A percentile compares a stretch with the other conserved stretches of the same genome.
phyloP scores from a whole-genome alignment of 2,329 filamentous ascomycete species.

The Stagonosporopsis tanaceti region DNA sequence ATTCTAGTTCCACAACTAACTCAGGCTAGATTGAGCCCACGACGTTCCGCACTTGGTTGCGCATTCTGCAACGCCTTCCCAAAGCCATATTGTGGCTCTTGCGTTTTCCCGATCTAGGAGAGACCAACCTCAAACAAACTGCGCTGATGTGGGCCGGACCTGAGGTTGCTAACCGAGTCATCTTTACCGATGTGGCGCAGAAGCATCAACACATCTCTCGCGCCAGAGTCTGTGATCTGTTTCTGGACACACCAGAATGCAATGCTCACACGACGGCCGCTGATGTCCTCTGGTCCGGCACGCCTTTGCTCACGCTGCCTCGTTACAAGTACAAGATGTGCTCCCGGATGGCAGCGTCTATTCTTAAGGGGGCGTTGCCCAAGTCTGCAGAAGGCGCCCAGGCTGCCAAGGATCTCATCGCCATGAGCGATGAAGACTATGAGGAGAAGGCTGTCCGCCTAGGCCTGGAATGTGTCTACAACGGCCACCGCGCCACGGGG shows the following conservation, averaged over 20 bases:
- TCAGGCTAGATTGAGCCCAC: conserved; percentile 85
- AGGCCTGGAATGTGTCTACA: conserved; percentile 42
- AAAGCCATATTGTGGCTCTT: conserved; percentile 94
- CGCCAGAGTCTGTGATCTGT: conserved; percentile 90
- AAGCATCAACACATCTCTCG: conserved; percentile 94
- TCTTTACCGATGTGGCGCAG: conserved; percentile 96
- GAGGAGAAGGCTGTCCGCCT: conserved; percentile 65
- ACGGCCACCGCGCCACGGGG: conserved; percentile 57
- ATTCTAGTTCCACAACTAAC: conserved; percentile 23
- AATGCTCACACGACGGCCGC: conserved; percentile 98
- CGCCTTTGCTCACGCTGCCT: conserved; percentile 87
- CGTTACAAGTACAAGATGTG: conserved; percentile 99
- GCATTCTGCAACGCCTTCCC: conserved; percentile 83
- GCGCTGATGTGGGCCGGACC: conserved; percentile 84
- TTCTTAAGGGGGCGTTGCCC: conserved; percentile 87
- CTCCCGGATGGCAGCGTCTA: conserved; percentile 95
- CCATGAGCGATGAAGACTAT: conserved; percentile 80
- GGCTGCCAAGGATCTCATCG: conserved; percentile 79
- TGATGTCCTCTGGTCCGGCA: conserved; percentile 95
- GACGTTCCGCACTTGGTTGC: conserved; percentile 93
- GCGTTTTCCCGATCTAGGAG: conserved; percentile 93
- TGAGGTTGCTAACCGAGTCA: conserved; percentile 83
- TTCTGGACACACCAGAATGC: conserved; percentile 96
- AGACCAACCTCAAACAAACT: conserved; percentile 81
- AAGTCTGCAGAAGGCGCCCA: conserved; percentile 70